phyloP scores from a whole-genome alignment of 805 yeast genomes.

The Schizosaccharomyces lindneri region DNA sequence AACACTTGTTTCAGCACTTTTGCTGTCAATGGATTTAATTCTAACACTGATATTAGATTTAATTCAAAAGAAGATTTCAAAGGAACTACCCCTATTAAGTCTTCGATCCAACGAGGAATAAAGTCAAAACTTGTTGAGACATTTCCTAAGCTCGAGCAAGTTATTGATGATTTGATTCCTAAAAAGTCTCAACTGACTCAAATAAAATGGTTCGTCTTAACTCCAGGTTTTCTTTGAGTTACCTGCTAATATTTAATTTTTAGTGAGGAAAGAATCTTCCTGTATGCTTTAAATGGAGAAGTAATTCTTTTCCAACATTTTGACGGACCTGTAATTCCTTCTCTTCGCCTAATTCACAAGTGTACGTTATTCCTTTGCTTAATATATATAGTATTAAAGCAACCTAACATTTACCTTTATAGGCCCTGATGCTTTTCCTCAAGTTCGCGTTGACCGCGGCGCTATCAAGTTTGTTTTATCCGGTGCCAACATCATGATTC shows the following conservation, averaged over 20 bases:
- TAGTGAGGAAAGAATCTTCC: conserved; percentile 56
- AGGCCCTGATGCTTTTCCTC: conserved; percentile 58
- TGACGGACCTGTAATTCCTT: conserved; percentile 52
- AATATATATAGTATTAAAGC: not conserved
- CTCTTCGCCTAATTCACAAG: conserved; percentile 49
- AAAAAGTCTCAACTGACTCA: conserved; percentile 62
- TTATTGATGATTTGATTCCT: conserved; percentile 62
- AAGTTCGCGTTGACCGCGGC: conserved; percentile 79
- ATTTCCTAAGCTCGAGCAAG: conserved; percentile 50
- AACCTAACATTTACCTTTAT: not conserved
- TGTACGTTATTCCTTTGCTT: conserved; percentile 11
- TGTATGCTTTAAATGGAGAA: conserved; percentile 43
- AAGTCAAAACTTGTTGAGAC: conserved; percentile 47
- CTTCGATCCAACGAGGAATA: conserved; percentile 81
- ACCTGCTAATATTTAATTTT: not conserved
- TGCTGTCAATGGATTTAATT: not conserved
- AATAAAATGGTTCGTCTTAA: conserved; percentile 31
- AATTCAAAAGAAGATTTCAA: conserved; percentile 55
- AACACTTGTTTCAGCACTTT: not conserved
- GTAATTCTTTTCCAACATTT: conserved; percentile 62
- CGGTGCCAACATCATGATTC: conserved; percentile 20
- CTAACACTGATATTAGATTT: not conserved
- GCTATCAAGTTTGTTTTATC: conserved; percentile 88
- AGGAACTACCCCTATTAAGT: conserved; percentile 72
- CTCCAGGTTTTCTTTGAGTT: not conserved